These are phyloP conservation scores for Lachnellula subtilissima DNA, from an alignment of 2,329 filamentous ascomycete species.

Conservation along the genomic window DNA sequence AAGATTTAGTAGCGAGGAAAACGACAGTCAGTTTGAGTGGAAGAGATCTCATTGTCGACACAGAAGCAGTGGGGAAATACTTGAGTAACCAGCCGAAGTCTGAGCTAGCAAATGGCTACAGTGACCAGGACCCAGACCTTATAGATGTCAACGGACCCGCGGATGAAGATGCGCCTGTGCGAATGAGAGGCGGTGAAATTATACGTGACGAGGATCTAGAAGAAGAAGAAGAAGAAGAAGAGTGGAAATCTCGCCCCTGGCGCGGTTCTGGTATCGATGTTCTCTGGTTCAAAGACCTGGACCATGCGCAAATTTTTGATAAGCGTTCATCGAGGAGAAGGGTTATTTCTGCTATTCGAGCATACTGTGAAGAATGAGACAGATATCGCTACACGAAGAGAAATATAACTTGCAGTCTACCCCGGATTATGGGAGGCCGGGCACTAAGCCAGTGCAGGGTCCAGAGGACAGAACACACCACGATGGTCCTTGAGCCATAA, in stretches of 20 bases:
- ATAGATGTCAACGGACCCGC: constrained; percentile 15
- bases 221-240: constrained; percentile 17
- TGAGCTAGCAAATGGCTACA: constrained; percentile 1
- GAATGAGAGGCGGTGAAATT: constrained; percentile 21
- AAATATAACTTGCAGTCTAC: neutral
- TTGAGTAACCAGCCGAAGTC: constrained; percentile 31
- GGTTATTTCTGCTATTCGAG: constrained; percentile 30
- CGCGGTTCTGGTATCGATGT: constrained; percentile 38
- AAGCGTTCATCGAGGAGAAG: constrained; percentile 29
- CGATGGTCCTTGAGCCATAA: too few species aligned
- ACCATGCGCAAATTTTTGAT: constrained; percentile 54
- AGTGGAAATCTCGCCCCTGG: constrained; percentile 30
- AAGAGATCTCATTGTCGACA: constrained; percentile 51
- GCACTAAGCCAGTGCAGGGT: neutral
- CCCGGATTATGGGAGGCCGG: neutral
- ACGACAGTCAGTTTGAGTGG: constrained; percentile 47
- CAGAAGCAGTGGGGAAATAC: constrained; percentile 48
- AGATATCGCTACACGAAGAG: neutral
- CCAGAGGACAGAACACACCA: too few species aligned
- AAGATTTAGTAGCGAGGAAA: constrained; percentile 41
- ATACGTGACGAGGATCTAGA: constrained; percentile 9
- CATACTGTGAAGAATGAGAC: constrained; percentile 22
- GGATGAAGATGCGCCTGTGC: neutral
- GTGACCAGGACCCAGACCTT: constrained; percentile 13
- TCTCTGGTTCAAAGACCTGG: constrained; percentile 50